These are phyloP conservation scores for Hibiscus mutabilis DNA, from an alignment of 345 rosid species.

Conservation along the genomic window DNA sequence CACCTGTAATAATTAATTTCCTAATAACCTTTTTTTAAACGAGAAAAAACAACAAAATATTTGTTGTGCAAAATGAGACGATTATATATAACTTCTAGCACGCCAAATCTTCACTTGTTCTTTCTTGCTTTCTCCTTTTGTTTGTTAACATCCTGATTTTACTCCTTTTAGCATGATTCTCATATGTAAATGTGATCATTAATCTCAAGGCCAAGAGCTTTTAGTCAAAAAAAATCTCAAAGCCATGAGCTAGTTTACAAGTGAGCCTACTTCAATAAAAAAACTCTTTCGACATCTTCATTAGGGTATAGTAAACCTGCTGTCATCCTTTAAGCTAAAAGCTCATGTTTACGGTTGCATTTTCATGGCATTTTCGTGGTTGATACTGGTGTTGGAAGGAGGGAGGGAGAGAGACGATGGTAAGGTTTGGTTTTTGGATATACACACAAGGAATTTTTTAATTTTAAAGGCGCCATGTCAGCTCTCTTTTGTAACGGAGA, in stretches of 20 bases:
- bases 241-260: background rate
- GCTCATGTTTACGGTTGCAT: constrained; percentile 3
- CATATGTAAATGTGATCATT: constrained; percentile 13
- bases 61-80: constrained; percentile 15
- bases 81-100: constrained; percentile 2
- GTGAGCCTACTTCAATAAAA: background rate
- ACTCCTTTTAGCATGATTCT: constrained; percentile 9
- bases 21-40: constrained; percentile 6
- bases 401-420: too few species aligned
- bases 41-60: background rate
- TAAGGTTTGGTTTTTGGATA: too few species aligned
- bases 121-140: background rate
- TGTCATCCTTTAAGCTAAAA: background rate
- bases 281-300: background rate
- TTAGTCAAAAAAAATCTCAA: too few species aligned
- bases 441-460: too few species aligned
- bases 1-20: constrained; percentile 45
- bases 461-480: too few species aligned
- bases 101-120: background rate
- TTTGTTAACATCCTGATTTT: constrained; percentile 3
- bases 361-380: background rate
- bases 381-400: too few species aligned
- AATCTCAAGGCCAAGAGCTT: background rate
- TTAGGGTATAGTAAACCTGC: background rate
- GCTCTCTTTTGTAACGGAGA: too few species aligned